Evolutionary conservation across 192 early-diverging fungal species (phyloP).

Genomic region (Coemansia sp.): DNA sequence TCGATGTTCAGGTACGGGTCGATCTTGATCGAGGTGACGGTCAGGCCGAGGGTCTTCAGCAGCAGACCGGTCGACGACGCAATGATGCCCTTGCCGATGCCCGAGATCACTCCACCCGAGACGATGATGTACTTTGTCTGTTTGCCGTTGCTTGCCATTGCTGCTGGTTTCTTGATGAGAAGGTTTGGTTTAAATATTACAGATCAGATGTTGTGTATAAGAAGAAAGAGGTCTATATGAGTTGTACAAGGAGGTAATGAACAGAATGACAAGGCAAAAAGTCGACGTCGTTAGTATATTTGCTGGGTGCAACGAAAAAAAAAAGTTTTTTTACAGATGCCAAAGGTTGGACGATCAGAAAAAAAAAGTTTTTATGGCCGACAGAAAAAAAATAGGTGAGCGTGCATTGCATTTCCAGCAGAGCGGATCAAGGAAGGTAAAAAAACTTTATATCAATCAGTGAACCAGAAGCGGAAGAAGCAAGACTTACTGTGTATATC

Average conservation of each 20-base stretch:
- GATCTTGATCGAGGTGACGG: slow-evolving; percentile 98
- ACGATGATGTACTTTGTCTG: slow-evolving; percentile 94
- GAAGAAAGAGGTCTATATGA: slow-evolving; percentile 1
- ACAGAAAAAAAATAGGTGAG: neutral
- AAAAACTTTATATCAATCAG: too few relatives aligned
- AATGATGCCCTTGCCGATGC: slow-evolving; percentile 99
- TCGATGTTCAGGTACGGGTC: slow-evolving; percentile 99
- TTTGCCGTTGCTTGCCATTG: slow-evolving; percentile 31
- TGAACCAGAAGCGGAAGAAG: too few relatives aligned
- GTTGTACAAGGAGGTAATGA: neutral
- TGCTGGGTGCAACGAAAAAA: slow-evolving; percentile 9
- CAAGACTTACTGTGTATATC: too few relatives aligned
- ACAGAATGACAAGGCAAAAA: neutral
- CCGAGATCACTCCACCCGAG: slow-evolving; percentile 98
- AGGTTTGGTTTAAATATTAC: slow-evolving; percentile 1
- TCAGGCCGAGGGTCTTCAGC: slow-evolving; percentile 87
- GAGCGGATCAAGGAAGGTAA: too few relatives aligned
- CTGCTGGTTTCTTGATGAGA: neutral
- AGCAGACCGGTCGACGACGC: slow-evolving; percentile 95
- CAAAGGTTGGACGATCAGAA: neutral
- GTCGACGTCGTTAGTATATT: slow-evolving; percentile 1
- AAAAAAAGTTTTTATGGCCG: neutral
- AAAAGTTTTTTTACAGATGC: neutral
- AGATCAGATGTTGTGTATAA: neutral
- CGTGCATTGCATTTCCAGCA: neutral